phyloP scores from a whole-genome alignment of 2,329 filamentous ascomycete species.

The Stagonosporopsis rhizophila region DNA sequence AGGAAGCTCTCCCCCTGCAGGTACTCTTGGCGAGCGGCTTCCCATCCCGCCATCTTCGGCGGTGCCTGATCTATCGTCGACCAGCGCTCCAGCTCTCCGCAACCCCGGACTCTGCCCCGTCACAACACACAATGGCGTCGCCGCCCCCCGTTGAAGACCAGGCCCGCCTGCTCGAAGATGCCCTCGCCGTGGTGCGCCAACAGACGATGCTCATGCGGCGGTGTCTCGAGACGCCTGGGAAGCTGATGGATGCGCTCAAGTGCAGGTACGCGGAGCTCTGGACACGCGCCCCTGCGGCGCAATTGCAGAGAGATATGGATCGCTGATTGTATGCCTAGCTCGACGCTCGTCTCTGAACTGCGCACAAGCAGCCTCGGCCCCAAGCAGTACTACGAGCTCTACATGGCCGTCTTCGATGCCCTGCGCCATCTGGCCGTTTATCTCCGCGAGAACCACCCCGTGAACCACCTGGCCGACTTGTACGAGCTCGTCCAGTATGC shows the following conservation, averaged over 20 bases:
- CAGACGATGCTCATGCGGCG: conserved; percentile 97
- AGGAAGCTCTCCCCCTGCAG: conserved; percentile 33
- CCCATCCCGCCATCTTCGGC: conserved; percentile 30
- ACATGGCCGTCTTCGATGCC: conserved; percentile 99
- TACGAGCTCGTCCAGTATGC: conserved; percentile 99
- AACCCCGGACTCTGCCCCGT: conserved; percentile 36
- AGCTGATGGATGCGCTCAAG: conserved; percentile 99
- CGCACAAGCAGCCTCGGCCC: conserved; percentile 96
- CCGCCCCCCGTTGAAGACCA: conserved; percentile 62
- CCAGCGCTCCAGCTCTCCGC: conserved; percentile 31
- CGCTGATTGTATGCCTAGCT: conserved; percentile 63
- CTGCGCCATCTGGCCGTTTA: conserved; percentile 95
- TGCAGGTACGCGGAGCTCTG: conserved; percentile 74
- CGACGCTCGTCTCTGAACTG: conserved; percentile 96
- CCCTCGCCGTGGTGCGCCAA: conserved; percentile 92
- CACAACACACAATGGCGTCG: conserved; percentile 51
- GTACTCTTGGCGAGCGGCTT: conserved; percentile 31
- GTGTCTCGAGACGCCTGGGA: conserved; percentile 94
- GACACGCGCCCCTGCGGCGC: conserved; percentile 1
- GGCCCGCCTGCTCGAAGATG: conserved; percentile 95
- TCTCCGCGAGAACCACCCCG: conserved; percentile 94
- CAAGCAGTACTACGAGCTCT: conserved; percentile 99
- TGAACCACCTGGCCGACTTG: conserved; percentile 96
- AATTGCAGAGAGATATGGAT: conserved; percentile 6
- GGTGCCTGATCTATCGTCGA: conserved; percentile 26